Base-by-base conservation (phyloP, 257 asterid genomes). In the Nicotiana attenuata region DNA sequence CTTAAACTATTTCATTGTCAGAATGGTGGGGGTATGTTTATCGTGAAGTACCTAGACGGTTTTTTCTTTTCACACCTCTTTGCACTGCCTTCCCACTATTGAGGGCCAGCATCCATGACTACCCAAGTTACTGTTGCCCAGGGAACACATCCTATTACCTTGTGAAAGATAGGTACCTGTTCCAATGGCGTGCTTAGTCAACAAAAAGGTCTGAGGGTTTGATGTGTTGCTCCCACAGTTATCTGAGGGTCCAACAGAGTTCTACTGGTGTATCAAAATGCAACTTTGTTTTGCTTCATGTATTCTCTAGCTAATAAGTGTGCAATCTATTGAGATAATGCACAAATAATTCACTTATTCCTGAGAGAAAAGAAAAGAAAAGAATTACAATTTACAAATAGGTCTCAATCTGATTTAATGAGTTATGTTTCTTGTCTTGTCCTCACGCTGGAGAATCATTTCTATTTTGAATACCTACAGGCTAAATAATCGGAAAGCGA, bases 401-500 rank as follows among this genome's bases (percentile, higher is more conserved):
- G 63, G 80, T 15, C 33, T 75, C 63, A 50, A 50, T 75, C 63
- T 26, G 22, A 47, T 75, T 75, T 75, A 24, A 17, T 61, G 52
- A 64, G 28, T 31, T 52, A 11, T 17, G 14, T 16, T 38, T 35
- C 53, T 61, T 28, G 45, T 59, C 60, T 50, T 7, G 60, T 84
- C 56, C 35, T 47, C 45, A 24, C 61, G 65, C 69, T 28, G 19
- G 75, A 35, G 41, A 33, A 63, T 64, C 76, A 38, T 33, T 56
- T 41, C 78, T 65, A 28, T 78, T 11, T 77, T 22, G 83, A 75
- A 55, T 82, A 22, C 83, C 9, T 29, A 79, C 93, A 96, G 99
- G 99, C 93, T 96, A 83, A 96, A 96, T 83, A 96, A 94, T 84
- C 89, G 99, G 80, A 96, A 96, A 85, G 99, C 98, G n/a, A 93